These are phyloP conservation scores for Trichoderma asperelloides DNA, from an alignment of 495 filamentous ascomycete genomes.

Conservation along the genomic window DNA sequence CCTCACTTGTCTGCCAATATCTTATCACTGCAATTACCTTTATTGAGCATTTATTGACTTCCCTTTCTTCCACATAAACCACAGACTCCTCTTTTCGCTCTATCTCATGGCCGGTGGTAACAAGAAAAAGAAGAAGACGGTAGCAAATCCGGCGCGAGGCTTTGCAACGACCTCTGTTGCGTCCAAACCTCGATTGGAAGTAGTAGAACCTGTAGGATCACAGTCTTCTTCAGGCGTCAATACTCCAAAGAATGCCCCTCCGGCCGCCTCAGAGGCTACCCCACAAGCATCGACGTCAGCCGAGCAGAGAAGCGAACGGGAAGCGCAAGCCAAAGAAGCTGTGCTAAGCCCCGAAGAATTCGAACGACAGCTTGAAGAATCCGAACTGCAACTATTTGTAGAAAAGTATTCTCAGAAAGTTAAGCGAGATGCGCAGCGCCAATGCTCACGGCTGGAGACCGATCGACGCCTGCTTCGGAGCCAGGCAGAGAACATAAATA, in stretches of 20 bases:
- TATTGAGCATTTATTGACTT: not conserved
- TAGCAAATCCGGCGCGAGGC: constrained; percentile 74
- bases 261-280: constrained; percentile 25
- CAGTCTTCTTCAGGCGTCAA: constrained; percentile 9
- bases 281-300: not conserved
- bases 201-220: constrained; percentile 26
- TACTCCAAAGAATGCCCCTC: constrained; percentile 17
- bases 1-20: not conserved
- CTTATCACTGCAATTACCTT: not conserved
- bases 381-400: constrained; percentile 71
- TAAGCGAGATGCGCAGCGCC: constrained; percentile 55
- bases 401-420: constrained; percentile 70
- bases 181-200: constrained; percentile 53
- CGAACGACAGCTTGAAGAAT: constrained; percentile 70
- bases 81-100: not conserved
- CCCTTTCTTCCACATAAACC: not conserved
- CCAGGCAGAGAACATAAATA: constrained; percentile 60
- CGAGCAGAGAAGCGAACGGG: not conserved
- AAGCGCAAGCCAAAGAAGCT: constrained; percentile 40
- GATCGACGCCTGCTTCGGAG: constrained; percentile 68
- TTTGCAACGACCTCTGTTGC: constrained; percentile 88
- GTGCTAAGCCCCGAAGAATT: constrained; percentile 71
- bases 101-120: constrained; percentile 55
- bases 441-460: constrained; percentile 63
- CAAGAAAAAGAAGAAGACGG: constrained; percentile 84